Conservation (phyloP, 2,329 filamentous ascomycete species). For the Sarocladium strictum region DNA sequence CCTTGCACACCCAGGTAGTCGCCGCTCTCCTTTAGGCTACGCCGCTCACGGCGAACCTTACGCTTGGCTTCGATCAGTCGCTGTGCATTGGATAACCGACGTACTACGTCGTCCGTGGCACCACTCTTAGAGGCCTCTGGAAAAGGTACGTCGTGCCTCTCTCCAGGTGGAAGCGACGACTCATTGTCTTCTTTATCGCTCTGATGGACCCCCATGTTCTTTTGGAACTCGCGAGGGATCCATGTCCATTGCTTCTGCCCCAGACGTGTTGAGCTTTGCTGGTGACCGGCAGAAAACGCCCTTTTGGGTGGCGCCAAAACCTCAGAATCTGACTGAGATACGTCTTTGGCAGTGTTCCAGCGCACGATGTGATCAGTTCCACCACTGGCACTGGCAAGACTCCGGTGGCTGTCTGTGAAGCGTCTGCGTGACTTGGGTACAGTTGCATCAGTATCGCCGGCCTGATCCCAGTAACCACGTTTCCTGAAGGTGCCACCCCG, state of each 20-base stretch:
- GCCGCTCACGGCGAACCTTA: slow-evolving; percentile 30
- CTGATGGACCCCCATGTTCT: no score
- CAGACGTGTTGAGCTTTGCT: background rate
- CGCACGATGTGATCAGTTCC: slow-evolving; percentile 25
- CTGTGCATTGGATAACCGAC: slow-evolving; percentile 13
- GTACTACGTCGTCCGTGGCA: slow-evolving; percentile 10
- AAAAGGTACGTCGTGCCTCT: background rate
- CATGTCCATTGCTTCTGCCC: background rate
- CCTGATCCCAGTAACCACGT: slow-evolving; percentile 21
- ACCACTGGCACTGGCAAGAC: slow-evolving; percentile 15
- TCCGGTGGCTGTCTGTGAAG: slow-evolving; percentile 14
- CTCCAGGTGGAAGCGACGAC: background rate
- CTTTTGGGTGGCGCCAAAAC: background rate
- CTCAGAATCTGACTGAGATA: slow-evolving; percentile 11
- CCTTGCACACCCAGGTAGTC: slow-evolving; percentile 56
- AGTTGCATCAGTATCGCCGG: background rate
- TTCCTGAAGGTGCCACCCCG: slow-evolving; percentile 41
- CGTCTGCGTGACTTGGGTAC: slow-evolving; percentile 9
- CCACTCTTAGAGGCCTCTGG: slow-evolving; percentile 2
- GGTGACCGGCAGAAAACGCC: background rate
- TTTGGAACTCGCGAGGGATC: background rate
- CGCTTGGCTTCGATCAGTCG: slow-evolving; percentile 24
- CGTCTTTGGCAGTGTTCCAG: slow-evolving; percentile 30
- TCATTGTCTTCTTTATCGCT: background rate
- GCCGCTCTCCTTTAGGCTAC: slow-evolving; percentile 45